A percentile compares a stretch with the other conserved stretches of the same genome.
Evolutionary conservation across 345 rosid species (phyloP).

Genomic region (Linum lewisii): DNA sequence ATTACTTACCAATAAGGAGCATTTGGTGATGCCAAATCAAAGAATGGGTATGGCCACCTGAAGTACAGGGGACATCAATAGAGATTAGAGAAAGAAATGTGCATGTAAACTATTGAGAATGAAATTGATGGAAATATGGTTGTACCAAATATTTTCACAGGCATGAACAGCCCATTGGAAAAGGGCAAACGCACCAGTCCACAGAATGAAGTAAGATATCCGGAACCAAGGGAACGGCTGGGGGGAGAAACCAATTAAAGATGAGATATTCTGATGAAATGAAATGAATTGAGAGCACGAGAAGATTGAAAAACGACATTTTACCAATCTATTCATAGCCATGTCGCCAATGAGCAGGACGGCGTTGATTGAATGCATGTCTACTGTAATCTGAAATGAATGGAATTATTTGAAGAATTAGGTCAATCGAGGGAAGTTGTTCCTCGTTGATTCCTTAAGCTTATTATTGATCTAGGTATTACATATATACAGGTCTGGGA

Average conservation of each 20-base stretch:
- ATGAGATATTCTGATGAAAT: constrained; percentile 5
- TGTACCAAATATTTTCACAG: constrained; percentile 34
- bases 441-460: no score
- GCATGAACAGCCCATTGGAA: constrained; percentile 58
- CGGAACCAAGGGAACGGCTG: constrained; percentile 65
- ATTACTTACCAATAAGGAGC: constrained; percentile 54
- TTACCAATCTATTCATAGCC: constrained; percentile 52
- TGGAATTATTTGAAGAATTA: not conserved
- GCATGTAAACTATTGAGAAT: not conserved
- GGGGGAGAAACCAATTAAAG: constrained; percentile 14
- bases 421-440: no score
- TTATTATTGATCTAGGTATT: no score
- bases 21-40: constrained; percentile 38
- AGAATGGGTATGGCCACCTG: constrained; percentile 82
- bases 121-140: not conserved
- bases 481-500: no score
- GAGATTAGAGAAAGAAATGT: constrained; percentile 9
- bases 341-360: constrained; percentile 51
- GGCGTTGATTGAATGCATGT: constrained; percentile 49
- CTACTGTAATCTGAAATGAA: constrained; percentile 45
- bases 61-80: constrained; percentile 1
- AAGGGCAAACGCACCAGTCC: constrained; percentile 47
- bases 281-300: not conserved
- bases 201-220: constrained; percentile 50
- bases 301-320: not conserved